Evolutionary conservation across 75 land plant genomes (phyloP).

Genomic region (Azolla pinnata): DNA sequence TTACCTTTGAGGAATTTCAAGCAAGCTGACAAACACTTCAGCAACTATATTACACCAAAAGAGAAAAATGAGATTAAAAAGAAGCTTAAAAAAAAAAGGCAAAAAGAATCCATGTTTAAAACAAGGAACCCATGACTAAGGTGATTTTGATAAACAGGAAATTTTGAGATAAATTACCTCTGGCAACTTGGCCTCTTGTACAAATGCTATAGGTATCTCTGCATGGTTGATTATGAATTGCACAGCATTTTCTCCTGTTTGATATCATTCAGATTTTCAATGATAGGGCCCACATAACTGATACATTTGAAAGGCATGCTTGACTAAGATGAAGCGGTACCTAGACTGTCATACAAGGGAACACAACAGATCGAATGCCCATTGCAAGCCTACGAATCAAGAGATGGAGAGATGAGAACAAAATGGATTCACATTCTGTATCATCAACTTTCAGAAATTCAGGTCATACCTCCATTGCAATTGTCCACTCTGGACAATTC

Average conservation of each 20-base stretch:
- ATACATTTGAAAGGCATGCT: too few species aligned
- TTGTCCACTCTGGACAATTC: slow-evolving; percentile 88
- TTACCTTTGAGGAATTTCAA: slow-evolving; percentile 47
- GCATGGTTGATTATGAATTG: slow-evolving; percentile 85
- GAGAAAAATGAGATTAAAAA: too few species aligned
- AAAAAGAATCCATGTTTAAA: too few species aligned
- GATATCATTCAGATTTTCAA: too few species aligned
- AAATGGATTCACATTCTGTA: too few species aligned
- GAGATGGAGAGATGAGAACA: too few species aligned
- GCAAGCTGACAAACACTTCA: slow-evolving; percentile 49
- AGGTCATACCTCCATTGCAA: slow-evolving; percentile 72
- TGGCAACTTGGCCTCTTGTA: slow-evolving; percentile 66
- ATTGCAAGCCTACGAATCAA: slow-evolving; percentile 77
- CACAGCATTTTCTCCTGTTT: slow-evolving; percentile 81
- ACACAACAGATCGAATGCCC: slow-evolving; percentile 87
- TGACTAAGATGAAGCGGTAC: slow-evolving; percentile 36
- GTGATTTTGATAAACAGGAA: too few species aligned
- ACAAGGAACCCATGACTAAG: too few species aligned
- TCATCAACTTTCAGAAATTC: neutral
- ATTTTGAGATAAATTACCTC: too few species aligned
- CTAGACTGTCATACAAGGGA: slow-evolving; percentile 94
- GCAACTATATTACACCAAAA: slow-evolving; percentile 41
- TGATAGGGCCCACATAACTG: too few species aligned
- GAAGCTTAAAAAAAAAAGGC: too few species aligned
- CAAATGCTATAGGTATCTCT: slow-evolving; percentile 76